Evolutionary conservation across 2,329 filamentous ascomycete species (phyloP).

Genomic region (Alternaria sp.): DNA sequence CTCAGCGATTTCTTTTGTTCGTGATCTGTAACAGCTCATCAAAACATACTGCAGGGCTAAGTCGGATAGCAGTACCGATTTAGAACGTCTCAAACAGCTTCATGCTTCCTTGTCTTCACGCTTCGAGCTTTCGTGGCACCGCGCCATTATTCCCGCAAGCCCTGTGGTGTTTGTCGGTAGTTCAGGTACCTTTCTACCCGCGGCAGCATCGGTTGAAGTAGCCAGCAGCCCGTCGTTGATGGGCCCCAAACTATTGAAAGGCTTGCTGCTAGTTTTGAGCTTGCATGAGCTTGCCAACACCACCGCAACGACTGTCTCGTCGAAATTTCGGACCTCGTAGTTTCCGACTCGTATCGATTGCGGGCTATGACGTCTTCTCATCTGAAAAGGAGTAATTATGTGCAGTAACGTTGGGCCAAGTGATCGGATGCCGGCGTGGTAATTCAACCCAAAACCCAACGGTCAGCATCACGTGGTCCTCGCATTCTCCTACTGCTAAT

Average conservation of each 20-base stretch:
- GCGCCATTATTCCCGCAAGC: background rate
- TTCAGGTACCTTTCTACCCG: background rate
- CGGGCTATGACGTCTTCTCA: background rate
- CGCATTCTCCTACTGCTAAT: background rate
- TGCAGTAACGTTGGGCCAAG: background rate
- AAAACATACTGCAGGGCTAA: conserved; percentile 27
- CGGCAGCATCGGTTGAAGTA: background rate
- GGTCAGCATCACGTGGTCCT: background rate
- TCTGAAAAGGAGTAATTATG: background rate
- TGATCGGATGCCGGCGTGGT: background rate
- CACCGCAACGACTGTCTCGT: background rate
- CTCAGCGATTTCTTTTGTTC: conserved; percentile 30
- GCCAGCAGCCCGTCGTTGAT: background rate
- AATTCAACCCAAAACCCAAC: background rate
- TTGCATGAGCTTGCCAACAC: background rate
- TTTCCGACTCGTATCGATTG: background rate
- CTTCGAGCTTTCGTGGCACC: conserved; percentile 14
- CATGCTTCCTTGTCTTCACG: background rate
- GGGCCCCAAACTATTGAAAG: background rate
- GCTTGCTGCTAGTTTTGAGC: background rate
- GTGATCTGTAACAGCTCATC: conserved; percentile 32
- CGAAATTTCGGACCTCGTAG: background rate
- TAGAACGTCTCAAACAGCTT: background rate
- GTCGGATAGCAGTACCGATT: background rate
- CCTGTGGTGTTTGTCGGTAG: background rate